phyloP scores from a whole-genome alignment of 148 eudicot species.

The Heliosperma pusillum region DNA sequence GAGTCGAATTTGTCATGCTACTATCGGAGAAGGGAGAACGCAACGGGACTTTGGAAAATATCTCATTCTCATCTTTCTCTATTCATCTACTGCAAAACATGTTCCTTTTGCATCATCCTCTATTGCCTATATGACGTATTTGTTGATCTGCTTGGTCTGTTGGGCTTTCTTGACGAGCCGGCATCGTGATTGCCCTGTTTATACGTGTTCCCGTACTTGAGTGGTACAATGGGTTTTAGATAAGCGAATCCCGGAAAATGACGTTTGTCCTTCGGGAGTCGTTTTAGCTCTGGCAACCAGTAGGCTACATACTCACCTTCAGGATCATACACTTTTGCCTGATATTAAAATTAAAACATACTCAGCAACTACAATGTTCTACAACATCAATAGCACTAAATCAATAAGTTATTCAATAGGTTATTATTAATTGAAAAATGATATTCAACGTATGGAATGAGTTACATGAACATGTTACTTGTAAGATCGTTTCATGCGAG shows the following conservation, averaged over 20 bases:
- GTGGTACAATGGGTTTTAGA: conserved; percentile 58
- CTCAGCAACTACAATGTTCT: no score
- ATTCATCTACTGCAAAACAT: no score
- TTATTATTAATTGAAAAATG: not conserved
- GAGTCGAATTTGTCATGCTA: no score
- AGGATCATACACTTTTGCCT: conserved; percentile 84
- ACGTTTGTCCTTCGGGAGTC: conserved; percentile 67
- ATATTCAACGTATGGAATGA: not conserved
- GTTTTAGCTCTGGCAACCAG: conserved; percentile 73
- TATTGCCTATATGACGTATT: conserved; percentile 13
- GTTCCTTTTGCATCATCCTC: not conserved
- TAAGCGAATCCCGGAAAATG: conserved; percentile 70
- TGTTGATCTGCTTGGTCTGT: conserved; percentile 3
- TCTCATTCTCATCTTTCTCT: not conserved
- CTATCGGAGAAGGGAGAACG: no score
- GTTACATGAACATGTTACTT: not conserved
- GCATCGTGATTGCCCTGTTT: conserved; percentile 23
- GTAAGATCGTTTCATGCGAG: not conserved
- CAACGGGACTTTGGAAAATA: no score
- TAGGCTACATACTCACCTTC: conserved; percentile 81
- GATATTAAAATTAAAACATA: conserved; percentile 17
- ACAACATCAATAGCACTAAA: no score
- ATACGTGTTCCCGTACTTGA: conserved; percentile 44
- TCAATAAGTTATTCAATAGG: not conserved
- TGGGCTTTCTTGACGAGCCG: conserved; percentile 7